Evolutionary conservation across 23 red algal species (phyloP).

Genomic region (Chondrus crispus): DNA sequence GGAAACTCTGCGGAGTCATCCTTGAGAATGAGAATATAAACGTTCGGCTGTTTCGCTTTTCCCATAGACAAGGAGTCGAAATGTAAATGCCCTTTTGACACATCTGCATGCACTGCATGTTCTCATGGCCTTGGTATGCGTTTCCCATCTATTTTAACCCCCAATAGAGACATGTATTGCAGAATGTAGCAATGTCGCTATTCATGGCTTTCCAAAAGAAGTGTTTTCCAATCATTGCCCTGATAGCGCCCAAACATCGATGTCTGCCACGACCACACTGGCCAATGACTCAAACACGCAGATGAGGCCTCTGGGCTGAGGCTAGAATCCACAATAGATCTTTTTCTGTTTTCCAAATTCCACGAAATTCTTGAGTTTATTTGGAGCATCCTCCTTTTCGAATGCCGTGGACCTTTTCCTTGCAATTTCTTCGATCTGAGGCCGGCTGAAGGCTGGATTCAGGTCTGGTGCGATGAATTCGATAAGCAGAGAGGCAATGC

Average conservation of each 20-base stretch:
- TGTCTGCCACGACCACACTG: not conserved
- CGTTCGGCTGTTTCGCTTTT: not conserved
- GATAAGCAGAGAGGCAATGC: no score
- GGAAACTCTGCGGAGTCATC: not conserved
- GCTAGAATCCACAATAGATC: not conserved
- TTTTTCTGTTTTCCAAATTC: not conserved
- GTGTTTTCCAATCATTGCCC: not conserved
- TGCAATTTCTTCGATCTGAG: not conserved
- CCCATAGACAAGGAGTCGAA: not conserved
- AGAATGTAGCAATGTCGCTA: not conserved
- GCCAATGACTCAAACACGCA: not conserved
- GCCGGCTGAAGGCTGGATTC: not conserved
- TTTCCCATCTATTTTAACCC: not conserved
- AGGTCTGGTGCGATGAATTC: not conserved
- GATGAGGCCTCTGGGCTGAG: not conserved
- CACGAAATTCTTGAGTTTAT: not conserved
- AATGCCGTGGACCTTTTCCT: no score
- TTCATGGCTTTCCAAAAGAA: not conserved
- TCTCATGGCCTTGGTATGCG: not conserved
- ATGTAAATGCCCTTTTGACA: not conserved
- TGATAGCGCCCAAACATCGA: not conserved
- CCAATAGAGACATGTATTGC: not conserved
- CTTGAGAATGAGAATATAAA: not conserved
- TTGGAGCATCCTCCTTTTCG: no score
- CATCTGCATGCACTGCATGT: not conserved